Percentiles rank a stretch among this genome's conserved stretches.
Conservation (phyloP, 352 stramenopile genomes). For the Pythium inflatum region DNA sequence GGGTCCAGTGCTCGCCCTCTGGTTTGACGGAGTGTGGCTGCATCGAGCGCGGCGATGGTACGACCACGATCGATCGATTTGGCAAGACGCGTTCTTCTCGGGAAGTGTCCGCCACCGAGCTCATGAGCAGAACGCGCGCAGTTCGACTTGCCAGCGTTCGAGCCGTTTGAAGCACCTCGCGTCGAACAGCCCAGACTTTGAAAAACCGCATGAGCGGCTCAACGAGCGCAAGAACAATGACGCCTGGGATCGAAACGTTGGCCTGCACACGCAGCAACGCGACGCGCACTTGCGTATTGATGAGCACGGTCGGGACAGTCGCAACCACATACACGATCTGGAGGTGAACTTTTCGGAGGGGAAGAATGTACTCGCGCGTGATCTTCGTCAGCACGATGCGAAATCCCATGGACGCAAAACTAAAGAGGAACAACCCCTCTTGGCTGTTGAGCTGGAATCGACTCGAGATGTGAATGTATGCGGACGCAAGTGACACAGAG, state of each 20-base stretch:
- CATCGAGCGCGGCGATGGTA: too few species aligned
- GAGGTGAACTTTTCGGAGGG: background rate
- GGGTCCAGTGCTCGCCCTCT: too few species aligned
- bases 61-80: too few species aligned
- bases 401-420: constrained; percentile 4
- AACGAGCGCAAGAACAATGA: constrained; percentile 9
- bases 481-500: constrained; percentile 6
- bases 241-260: background rate
- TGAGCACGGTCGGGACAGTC: constrained; percentile 25
- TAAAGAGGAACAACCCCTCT: constrained; percentile 15
- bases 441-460: background rate
- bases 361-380: too few species aligned
- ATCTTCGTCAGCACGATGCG: constrained; percentile 16
- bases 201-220: constrained; percentile 13
- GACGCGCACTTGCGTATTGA: constrained; percentile 24
- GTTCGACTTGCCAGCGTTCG: too few species aligned
- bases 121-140: too few species aligned
- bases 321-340: constrained; percentile 9
- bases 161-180: too few species aligned
- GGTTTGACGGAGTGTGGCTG: too few species aligned
- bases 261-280: constrained; percentile 12
- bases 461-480: constrained; percentile 27
- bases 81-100: too few species aligned
- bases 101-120: too few species aligned
- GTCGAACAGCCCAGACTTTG: constrained; percentile 20